These are phyloP conservation scores for Rubroshorea leprosula DNA, from an alignment of 345 rosid species.

Conservation along the genomic window DNA sequence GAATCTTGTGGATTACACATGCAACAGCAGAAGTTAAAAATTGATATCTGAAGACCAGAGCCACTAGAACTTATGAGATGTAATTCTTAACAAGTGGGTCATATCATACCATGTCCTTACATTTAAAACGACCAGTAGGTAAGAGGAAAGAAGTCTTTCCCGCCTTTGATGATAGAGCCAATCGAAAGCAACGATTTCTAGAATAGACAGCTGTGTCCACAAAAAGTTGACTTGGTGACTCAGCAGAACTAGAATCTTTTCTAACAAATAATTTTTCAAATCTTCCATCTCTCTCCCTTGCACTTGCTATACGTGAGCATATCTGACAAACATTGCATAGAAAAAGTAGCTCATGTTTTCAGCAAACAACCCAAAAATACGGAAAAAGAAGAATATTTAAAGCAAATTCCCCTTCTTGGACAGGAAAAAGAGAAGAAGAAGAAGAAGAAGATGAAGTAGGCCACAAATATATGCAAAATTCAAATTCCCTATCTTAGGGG, in stretches of 20 bases:
- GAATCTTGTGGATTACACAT: neutral
- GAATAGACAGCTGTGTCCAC: slow-evolving; percentile 92
- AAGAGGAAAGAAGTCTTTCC: slow-evolving; percentile 81
- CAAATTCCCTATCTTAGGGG: no score
- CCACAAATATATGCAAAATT: no score
- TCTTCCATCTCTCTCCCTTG: slow-evolving; percentile 46
- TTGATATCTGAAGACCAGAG: neutral
- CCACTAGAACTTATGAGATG: neutral
- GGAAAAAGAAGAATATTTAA: slow-evolving; percentile 8
- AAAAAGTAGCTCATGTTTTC: slow-evolving; percentile 12
- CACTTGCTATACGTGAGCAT: slow-evolving; percentile 56
- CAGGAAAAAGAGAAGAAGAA: neutral
- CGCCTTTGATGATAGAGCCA: slow-evolving; percentile 87
- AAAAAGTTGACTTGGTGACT: slow-evolving; percentile 47
- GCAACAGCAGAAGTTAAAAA: neutral
- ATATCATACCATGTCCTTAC: slow-evolving; percentile 72
- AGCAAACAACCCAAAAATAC: neutral
- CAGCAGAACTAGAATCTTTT: slow-evolving; percentile 56
- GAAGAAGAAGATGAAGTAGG: no score
- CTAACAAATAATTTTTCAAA: slow-evolving; percentile 49
- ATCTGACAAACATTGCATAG: slow-evolving; percentile 41
- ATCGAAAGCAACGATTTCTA: slow-evolving; percentile 92
- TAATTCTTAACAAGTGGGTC: slow-evolving; percentile 11
- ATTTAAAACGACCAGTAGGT: slow-evolving; percentile 78
- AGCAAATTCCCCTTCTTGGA: slow-evolving; percentile 8